These are phyloP conservation scores for Colletotrichum tropicale DNA, from an alignment of 2,329 filamentous ascomycete genomes.

Conservation along the genomic window DNA sequence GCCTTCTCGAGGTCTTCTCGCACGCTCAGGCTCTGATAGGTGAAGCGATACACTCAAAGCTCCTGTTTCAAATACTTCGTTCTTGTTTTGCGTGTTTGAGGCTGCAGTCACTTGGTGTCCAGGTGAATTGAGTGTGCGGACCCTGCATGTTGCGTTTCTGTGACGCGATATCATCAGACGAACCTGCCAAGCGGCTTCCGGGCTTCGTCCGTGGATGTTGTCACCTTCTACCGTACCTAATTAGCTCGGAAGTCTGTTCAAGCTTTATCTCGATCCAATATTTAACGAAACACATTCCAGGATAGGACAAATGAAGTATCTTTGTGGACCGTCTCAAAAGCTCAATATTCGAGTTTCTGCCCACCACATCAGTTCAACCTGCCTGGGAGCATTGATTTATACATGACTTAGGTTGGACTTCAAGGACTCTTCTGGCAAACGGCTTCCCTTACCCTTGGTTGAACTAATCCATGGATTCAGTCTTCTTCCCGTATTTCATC, in stretches of 20 bases:
- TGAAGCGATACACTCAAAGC: not conserved
- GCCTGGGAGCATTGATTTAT: not conserved
- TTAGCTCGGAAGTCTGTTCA: not conserved
- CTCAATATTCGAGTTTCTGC: not conserved
- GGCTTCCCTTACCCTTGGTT: not conserved
- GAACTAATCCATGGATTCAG: accelerated
- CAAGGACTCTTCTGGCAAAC: accelerated
- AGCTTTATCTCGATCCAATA: not conserved
- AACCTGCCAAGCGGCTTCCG: not conserved
- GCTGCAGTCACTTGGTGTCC: not conserved
- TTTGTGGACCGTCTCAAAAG: not conserved
- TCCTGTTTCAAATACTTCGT: not conserved
- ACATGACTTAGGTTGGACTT: accelerated
- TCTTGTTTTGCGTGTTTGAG: not conserved
- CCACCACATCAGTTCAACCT: accelerated
- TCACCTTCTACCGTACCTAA: not conserved
- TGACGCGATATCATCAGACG: not conserved
- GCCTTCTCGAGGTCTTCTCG: not conserved
- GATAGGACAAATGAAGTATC: not conserved
- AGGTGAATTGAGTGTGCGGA: not conserved
- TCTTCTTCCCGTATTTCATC: not conserved
- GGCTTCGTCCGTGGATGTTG: not conserved
- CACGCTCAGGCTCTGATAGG: not conserved
- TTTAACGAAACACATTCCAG: not conserved
- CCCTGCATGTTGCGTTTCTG: not conserved